These are phyloP conservation scores for Solanum virginianum DNA, from an alignment of 257 asterid species.

Conservation along the genomic window DNA sequence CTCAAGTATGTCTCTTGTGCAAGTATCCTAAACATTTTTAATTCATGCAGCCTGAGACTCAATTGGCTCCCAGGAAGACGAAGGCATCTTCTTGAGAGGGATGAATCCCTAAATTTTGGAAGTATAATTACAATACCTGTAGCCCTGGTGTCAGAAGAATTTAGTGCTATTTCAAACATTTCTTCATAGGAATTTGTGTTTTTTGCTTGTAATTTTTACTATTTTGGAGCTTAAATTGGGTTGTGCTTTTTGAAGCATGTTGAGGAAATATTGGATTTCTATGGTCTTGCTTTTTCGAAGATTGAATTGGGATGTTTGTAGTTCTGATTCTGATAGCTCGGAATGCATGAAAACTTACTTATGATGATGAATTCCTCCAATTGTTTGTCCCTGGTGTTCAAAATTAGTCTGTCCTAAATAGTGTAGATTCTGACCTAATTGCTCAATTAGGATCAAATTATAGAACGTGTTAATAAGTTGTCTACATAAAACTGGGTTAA, in stretches of 20 bases:
- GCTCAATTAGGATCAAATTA: not conserved
- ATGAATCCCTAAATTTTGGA: not conserved
- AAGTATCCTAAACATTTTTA: not conserved
- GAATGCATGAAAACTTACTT: not conserved
- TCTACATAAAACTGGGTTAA: not conserved
- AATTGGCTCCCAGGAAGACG: not conserved
- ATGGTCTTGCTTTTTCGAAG: not conserved
- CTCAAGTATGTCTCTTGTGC: not conserved
- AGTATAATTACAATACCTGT: not conserved
- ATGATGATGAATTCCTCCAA: not conserved
- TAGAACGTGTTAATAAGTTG: not conserved
- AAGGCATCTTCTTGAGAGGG: not conserved
- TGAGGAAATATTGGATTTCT: not conserved
- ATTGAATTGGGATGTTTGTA: not conserved
- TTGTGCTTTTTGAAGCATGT: not conserved
- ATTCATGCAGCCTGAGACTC: conserved; percentile 5
- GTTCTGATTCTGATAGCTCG: not conserved
- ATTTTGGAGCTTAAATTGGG: not conserved
- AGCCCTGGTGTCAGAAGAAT: not conserved
- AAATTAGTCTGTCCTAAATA: not conserved
- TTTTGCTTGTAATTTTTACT: not conserved
- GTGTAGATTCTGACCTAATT: not conserved
- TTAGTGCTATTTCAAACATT: not conserved
- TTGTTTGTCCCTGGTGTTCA: not conserved
- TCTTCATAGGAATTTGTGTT: not conserved